A percentile compares a stretch with the other conserved stretches of the same genome.
These are phyloP conservation scores for Clonostachys sp. DNA, from an alignment of 2,329 filamentous ascomycete species.

Conservation along the genomic window DNA sequence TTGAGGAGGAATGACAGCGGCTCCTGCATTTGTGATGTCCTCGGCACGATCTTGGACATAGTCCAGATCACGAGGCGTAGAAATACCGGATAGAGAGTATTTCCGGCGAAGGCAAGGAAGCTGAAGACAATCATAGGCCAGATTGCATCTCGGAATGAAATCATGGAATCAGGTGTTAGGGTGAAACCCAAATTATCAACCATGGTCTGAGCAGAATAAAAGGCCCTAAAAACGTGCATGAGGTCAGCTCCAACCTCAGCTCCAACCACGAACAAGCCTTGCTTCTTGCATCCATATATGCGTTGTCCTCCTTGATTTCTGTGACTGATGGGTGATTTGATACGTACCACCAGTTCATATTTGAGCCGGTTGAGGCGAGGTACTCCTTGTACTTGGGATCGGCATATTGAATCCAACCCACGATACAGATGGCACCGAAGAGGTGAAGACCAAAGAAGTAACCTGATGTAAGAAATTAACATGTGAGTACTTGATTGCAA, in stretches of 20 bases:
- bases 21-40: constrained; percentile 28
- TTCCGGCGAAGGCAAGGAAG: constrained; percentile 44
- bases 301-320: constrained; percentile 25
- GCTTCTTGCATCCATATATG: constrained; percentile 43
- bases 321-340: neutral
- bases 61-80: constrained; percentile 55
- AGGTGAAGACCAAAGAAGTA: constrained; percentile 41
- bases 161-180: constrained; percentile 49
- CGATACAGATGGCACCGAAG: constrained; percentile 38
- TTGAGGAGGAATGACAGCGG: constrained; percentile 53
- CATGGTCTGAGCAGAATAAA: constrained; percentile 47
- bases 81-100: constrained; percentile 55
- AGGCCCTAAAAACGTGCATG: constrained; percentile 23
- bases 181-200: constrained; percentile 49
- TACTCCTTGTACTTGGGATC: constrained; percentile 32
- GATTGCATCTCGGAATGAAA: constrained; percentile 37
- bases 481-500: too few relatives aligned
- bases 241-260: constrained; percentile 5
- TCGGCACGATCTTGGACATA: constrained; percentile 39
- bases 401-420: constrained; percentile 40
- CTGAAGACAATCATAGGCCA: constrained; percentile 40
- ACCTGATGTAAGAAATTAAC: constrained; percentile 11
- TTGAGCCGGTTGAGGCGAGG: constrained; percentile 28
- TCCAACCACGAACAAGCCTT: constrained; percentile 39
- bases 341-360: constrained; percentile 42